These are phyloP conservation scores for Gymnopilus junonius DNA, from an alignment of 768 basidiomycete genomes.

Conservation along the genomic window DNA sequence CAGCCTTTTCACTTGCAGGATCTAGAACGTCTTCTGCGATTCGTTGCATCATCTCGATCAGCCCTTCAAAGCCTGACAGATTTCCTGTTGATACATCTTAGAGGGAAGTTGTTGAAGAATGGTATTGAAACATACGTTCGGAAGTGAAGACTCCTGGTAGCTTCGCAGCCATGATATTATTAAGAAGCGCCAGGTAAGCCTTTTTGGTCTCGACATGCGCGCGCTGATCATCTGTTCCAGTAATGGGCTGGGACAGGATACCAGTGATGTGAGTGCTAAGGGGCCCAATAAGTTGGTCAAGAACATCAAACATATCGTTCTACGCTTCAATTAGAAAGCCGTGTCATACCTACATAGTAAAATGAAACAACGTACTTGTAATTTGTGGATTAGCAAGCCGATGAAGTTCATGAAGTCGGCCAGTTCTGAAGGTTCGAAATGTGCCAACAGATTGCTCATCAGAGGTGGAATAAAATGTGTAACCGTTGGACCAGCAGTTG, in stretches of 20 bases:
- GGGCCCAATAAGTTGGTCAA: conserved; percentile 90
- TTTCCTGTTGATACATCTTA: conserved; percentile 33
- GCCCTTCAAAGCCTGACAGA: conserved; percentile 66
- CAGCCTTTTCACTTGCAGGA: conserved; percentile 74
- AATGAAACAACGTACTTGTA: conserved; percentile 63
- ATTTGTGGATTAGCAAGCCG: conserved; percentile 85
- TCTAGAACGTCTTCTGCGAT: conserved; percentile 81
- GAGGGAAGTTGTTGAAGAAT: neutral
- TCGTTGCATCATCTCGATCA: conserved; percentile 75
- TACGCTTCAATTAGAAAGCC: conserved; percentile 31
- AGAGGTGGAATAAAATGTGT: conserved; percentile 87
- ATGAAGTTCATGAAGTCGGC: conserved; percentile 97
- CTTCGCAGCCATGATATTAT: conserved; percentile 79
- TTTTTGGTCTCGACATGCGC: conserved; percentile 83
- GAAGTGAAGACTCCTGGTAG: conserved; percentile 87
- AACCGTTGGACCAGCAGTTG: conserved; percentile 84
- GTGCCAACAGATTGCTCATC: conserved; percentile 88
- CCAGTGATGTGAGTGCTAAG: conserved; percentile 81
- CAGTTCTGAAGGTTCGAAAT: conserved; percentile 91
- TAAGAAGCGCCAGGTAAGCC: conserved; percentile 84
- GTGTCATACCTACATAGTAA: neutral
- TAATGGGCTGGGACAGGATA: conserved; percentile 78
- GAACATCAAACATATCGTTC: conserved; percentile 85
- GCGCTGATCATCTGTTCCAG: conserved; percentile 86
- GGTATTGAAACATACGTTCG: conserved; percentile 59